These are phyloP conservation scores for Sugiyamaella castrensis DNA, from an alignment of 1,139 yeast species.

Conservation along the genomic window DNA sequence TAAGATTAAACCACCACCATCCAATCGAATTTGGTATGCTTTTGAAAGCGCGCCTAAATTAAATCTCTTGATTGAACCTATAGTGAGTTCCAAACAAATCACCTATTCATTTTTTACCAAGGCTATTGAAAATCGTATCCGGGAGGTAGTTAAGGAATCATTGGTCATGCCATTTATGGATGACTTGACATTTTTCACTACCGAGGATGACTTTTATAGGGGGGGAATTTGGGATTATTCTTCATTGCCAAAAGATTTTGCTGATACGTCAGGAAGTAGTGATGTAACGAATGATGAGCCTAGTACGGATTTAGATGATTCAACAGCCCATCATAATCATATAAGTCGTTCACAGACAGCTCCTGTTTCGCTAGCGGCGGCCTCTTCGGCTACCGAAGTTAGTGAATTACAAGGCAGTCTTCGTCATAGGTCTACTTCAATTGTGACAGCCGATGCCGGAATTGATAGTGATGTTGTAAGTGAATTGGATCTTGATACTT, in stretches of 20 bases:
- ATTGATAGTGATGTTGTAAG: slow-evolving; percentile 10
- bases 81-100: slow-evolving; percentile 78
- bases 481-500: slow-evolving; percentile 11
- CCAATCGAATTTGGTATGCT: slow-evolving; percentile 86
- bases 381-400: slow-evolving; percentile 13
- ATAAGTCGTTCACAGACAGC: slow-evolving; percentile 4
- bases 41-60: slow-evolving; percentile 77
- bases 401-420: slow-evolving; percentile 10
- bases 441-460: not conserved
- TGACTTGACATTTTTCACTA: slow-evolving; percentile 69
- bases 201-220: slow-evolving; percentile 64
- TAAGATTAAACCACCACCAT: slow-evolving; percentile 82
- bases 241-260: slow-evolving; percentile 3
- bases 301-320: not conserved
- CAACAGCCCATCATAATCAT: not conserved
- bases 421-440: slow-evolving; percentile 12
- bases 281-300: slow-evolving; percentile 2
- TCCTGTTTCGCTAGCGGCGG: slow-evolving; percentile 2
- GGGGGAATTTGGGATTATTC: slow-evolving; percentile 85
- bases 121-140: slow-evolving; percentile 71
- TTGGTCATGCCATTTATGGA: slow-evolving; percentile 87
- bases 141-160: slow-evolving; percentile 74
- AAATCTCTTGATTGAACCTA: slow-evolving; percentile 77
- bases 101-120: slow-evolving; percentile 76
- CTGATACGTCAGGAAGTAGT: slow-evolving; percentile 1